These are phyloP conservation scores for Lachnellula occidentalis DNA, from an alignment of 2,329 filamentous ascomycete species.

Conservation along the genomic window DNA sequence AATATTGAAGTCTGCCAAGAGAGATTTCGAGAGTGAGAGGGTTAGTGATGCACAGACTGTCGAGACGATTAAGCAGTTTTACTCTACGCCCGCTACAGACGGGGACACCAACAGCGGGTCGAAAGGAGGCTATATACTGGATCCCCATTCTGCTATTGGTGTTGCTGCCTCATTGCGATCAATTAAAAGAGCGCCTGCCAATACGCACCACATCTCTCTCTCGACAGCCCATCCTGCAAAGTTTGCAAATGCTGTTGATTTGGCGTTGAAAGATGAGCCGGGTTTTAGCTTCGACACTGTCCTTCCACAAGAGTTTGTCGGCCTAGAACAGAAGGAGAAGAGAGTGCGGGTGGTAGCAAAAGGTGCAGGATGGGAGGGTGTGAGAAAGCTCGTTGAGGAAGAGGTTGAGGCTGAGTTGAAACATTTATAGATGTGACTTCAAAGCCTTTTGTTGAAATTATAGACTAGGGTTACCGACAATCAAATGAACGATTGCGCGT, in stretches of 20 bases:
- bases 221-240: conserved; percentile 96
- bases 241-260: conserved; percentile 78
- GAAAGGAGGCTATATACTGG: conserved; percentile 70
- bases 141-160: conserved; percentile 89
- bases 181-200: conserved; percentile 45
- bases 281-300: conserved; percentile 75
- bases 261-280: conserved; percentile 65
- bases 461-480: not conserved
- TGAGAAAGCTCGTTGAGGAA: conserved; percentile 68
- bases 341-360: conserved; percentile 65
- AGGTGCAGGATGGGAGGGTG: conserved; percentile 61
- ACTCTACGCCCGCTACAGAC: conserved; percentile 36
- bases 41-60: conserved; percentile 63
- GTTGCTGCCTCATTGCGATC: conserved; percentile 71
- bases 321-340: conserved; percentile 69
- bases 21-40: conserved; percentile 76
- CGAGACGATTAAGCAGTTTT: conserved; percentile 56
- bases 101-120: conserved; percentile 16
- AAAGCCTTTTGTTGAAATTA: not conserved
- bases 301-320: conserved; percentile 75
- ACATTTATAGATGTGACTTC: not conserved
- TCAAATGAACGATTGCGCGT: no score
- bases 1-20: conserved; percentile 64
- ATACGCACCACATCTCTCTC: conserved; percentile 66
- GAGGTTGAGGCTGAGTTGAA: conserved; percentile 63